A percentile compares a stretch with the other conserved stretches of the same genome.
Conservation (phyloP, 2,329 filamentous ascomycete species). For the Daldinia eschscholtzii region DNA sequence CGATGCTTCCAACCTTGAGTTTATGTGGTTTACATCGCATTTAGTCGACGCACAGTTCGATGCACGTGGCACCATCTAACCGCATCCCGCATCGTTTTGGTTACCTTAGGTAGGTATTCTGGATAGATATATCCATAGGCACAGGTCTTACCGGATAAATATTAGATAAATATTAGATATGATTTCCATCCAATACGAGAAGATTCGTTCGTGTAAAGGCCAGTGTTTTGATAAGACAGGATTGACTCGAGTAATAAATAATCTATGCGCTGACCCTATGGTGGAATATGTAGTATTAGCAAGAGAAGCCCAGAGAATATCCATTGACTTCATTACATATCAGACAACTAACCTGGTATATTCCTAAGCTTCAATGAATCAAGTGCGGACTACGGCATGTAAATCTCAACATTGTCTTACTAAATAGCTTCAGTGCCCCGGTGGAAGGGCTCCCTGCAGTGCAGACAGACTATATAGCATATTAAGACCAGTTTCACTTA, state of each 20-base stretch:
- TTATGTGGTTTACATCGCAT: conserved; percentile 11
- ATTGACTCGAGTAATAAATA: neutral
- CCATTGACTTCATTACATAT: neutral
- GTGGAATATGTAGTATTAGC: neutral
- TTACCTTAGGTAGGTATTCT: conserved; percentile 1
- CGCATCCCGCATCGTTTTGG: neutral
- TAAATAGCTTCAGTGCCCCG: neutral
- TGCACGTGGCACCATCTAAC: conserved; percentile 1
- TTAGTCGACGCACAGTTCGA: conserved; percentile 2
- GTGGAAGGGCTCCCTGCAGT: neutral
- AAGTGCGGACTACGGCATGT: neutral
- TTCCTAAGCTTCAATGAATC: neutral
- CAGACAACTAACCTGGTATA: neutral
- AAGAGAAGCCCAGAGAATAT: neutral
- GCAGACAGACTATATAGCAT: neutral
- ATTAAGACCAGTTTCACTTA: conserved; percentile 1
- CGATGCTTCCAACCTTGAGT: conserved; percentile 4
- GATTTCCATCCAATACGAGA: conserved; percentile 3
- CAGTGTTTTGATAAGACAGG: neutral
- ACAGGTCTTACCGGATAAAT: neutral
- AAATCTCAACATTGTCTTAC: neutral
- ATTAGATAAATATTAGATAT: neutral
- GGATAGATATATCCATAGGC: neutral
- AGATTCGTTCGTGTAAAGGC: neutral
- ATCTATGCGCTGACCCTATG: neutral